A percentile compares a stretch with the other conserved stretches of the same genome.
Evolutionary conservation across 2,329 filamentous ascomycete species (phyloP).

Genomic region (Pyricularia pennisetigena): DNA sequence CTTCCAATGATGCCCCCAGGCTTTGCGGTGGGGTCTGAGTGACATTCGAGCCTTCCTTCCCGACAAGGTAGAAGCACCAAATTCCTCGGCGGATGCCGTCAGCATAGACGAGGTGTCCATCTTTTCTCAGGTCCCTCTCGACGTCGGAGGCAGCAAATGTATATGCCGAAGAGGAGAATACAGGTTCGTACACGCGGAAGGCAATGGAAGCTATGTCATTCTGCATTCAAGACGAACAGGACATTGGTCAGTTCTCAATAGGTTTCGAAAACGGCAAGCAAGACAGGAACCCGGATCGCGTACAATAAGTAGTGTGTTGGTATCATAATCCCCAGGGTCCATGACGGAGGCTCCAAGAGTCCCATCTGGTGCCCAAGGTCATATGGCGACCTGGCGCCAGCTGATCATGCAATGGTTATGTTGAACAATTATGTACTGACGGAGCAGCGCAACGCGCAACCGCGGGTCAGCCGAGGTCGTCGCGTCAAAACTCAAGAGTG

Average conservation of each 20-base stretch:
- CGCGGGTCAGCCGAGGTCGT: background rate
- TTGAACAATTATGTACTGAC: background rate
- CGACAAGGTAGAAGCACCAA: constrained; percentile 43
- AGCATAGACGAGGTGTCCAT: constrained; percentile 43
- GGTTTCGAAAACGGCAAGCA: background rate
- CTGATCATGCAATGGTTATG: background rate
- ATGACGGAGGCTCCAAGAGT: constrained; percentile 31
- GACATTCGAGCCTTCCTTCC: constrained; percentile 26
- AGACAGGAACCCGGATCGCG: constrained; percentile 15
- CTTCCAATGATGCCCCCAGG: constrained; percentile 30
- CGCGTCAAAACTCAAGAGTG: background rate
- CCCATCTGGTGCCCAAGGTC: background rate
- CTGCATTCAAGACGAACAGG: constrained; percentile 19
- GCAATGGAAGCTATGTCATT: constrained; percentile 45
- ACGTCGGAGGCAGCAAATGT: constrained; percentile 38
- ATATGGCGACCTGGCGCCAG: constrained; percentile 1
- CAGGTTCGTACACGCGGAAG: constrained; percentile 26
- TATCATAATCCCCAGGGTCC: constrained; percentile 55
- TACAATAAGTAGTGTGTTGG: constrained; percentile 50
- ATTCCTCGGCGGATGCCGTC: constrained; percentile 39
- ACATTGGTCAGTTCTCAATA: background rate
- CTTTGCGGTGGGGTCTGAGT: constrained; percentile 12
- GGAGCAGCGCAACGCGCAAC: background rate
- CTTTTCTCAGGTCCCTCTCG: constrained; percentile 37
- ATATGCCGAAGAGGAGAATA: constrained; percentile 25